Evolutionary conservation across 768 basidiomycete species (phyloP).

Genomic region (Termitomyces sp.): DNA sequence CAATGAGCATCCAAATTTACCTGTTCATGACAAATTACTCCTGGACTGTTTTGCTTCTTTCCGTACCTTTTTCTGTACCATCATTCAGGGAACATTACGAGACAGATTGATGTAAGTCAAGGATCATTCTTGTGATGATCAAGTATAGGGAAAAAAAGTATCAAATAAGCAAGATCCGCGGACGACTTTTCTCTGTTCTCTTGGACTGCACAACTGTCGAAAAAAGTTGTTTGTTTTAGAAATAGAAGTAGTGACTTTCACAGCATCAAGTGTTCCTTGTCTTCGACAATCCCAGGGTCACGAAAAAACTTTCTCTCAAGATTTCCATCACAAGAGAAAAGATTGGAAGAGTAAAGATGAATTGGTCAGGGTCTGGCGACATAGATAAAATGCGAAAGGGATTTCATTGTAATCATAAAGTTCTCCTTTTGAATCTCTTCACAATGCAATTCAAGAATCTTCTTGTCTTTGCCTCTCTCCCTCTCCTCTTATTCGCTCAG

Average conservation of each 20-base stretch:
- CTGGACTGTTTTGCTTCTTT: too few relatives aligned
- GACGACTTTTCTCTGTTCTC: neutral
- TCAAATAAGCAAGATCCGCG: neutral
- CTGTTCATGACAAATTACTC: too few relatives aligned
- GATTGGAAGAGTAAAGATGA: neutral
- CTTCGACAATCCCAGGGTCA: neutral
- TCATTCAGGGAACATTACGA: neutral
- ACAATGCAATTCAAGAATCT: neutral
- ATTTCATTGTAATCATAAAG: neutral
- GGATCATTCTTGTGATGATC: neutral
- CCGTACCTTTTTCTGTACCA: too few relatives aligned
- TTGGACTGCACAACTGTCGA: neutral
- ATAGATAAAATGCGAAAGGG: neutral
- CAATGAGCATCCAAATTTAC: too few relatives aligned
- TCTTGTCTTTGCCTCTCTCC: neutral
- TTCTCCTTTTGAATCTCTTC: neutral
- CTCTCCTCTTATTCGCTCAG: slow-evolving; percentile 15
- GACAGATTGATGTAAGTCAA: neutral
- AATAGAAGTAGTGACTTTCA: neutral
- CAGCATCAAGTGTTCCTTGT: neutral
- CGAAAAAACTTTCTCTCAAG: too few relatives aligned
- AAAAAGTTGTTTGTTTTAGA: neutral
- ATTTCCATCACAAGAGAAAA: neutral
- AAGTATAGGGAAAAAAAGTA: neutral
- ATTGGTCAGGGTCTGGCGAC: neutral